Percentiles rank a stretch among this genome's conserved stretches.
phyloP scores from a whole-genome alignment of 306 rosid species.

The Malus asiatica region DNA sequence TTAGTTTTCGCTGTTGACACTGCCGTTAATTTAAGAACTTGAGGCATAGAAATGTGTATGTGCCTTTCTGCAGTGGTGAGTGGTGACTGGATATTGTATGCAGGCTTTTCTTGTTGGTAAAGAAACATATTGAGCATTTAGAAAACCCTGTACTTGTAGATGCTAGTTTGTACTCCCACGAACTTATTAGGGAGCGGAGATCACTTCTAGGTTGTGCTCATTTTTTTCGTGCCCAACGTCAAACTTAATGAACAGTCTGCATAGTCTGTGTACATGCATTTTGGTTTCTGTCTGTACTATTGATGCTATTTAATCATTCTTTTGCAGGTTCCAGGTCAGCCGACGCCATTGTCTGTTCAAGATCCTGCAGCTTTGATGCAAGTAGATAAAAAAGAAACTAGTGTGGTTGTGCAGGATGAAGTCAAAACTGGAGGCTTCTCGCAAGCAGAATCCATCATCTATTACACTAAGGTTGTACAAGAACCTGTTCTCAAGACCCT shows the following conservation, averaged over 20 bases:
- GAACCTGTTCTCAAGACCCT: neutral
- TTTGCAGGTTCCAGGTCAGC: slow-evolving; percentile 33
- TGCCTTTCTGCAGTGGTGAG: neutral
- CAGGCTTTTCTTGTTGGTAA: neutral
- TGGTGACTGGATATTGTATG: neutral
- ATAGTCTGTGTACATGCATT: neutral
- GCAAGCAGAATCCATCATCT: slow-evolving; percentile 52
- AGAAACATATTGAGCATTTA: neutral
- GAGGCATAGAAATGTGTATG: neutral
- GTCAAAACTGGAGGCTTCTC: slow-evolving; percentile 38
- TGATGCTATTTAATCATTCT: neutral
- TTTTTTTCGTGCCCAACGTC: neutral
- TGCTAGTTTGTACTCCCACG: neutral
- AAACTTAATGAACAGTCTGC: neutral
- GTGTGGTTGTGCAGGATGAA: slow-evolving; percentile 17
- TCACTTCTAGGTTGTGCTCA: neutral
- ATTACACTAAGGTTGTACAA: slow-evolving; percentile 44
- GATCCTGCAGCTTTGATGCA: slow-evolving; percentile 41
- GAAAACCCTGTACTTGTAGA: neutral
- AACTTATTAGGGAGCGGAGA: neutral
- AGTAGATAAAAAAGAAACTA: slow-evolving; percentile 39
- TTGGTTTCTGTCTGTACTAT: slow-evolving; percentile 3
- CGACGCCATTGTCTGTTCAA: slow-evolving; percentile 29
- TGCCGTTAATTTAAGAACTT: neutral
- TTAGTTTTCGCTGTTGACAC: neutral